phyloP scores from a whole-genome alignment of 306 rosid genomes.

The Cucumis cinereus region DNA sequence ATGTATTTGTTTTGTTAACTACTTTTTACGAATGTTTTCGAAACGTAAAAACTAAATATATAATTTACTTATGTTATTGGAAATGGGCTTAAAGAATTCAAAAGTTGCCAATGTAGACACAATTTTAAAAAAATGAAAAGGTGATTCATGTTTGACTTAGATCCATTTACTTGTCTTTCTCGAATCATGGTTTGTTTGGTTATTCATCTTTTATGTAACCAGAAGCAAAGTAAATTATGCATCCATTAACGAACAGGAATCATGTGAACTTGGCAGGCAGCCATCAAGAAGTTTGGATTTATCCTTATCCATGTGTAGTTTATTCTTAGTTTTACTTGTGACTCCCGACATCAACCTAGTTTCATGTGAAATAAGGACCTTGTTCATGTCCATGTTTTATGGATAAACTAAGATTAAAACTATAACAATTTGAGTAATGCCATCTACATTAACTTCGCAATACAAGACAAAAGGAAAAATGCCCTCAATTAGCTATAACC shows the following conservation, averaged over 20 bases:
- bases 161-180: neutral
- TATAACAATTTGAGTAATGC: neutral
- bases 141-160: neutral
- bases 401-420: neutral
- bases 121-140: too few species aligned
- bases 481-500: neutral
- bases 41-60: too few species aligned
- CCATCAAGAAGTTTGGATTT: neutral
- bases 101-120: too few species aligned
- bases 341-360: neutral
- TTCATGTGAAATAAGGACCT: too few species aligned
- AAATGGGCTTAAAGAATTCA: too few species aligned
- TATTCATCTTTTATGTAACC: neutral
- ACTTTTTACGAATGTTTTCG: too few species aligned
- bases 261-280: conserved; percentile 8
- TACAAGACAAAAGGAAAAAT: neutral
- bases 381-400: neutral
- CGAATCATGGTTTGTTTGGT: neutral
- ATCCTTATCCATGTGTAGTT: neutral
- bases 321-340: neutral
- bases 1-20: too few species aligned
- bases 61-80: too few species aligned
- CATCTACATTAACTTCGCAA: neutral
- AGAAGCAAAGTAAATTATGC: neutral
- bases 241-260: conserved; percentile 13